Conservation (phyloP, 1,139 yeast genomes). For the Ogataea hybrid region DNA sequence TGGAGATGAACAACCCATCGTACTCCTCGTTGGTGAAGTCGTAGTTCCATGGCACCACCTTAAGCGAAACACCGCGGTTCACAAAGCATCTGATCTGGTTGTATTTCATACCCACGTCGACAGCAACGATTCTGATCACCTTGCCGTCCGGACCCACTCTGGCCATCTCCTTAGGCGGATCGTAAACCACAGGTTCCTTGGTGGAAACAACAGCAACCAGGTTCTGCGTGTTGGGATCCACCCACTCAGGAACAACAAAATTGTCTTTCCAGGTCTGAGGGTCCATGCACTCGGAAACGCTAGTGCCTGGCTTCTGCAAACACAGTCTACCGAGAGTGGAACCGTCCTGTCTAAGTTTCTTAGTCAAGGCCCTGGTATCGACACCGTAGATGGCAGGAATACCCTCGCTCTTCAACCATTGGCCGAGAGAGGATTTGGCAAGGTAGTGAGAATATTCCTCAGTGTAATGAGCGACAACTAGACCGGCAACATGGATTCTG, state of each 20-base stretch:
- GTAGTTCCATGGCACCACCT: constrained; percentile 95
- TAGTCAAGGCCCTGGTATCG: constrained; percentile 94
- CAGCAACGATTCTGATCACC: constrained; percentile 76
- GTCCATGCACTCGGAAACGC: constrained; percentile 41
- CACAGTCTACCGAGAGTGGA: constrained; percentile 84
- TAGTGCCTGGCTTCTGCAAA: constrained; percentile 49
- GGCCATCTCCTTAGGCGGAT: constrained; percentile 56
- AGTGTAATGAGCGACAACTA: constrained; percentile 95
- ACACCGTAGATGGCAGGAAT: constrained; percentile 98
- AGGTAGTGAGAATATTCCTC: constrained; percentile 93
- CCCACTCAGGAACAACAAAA: constrained; percentile 83
- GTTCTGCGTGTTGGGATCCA: constrained; percentile 88
- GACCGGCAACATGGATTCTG: constrained; percentile 93
- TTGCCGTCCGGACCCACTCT: constrained; percentile 68
- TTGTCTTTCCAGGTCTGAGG: constrained; percentile 52
- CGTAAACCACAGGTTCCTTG: constrained; percentile 70
- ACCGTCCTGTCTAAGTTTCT: constrained; percentile 88
- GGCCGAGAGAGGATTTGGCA: constrained; percentile 88
- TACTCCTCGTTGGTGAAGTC: constrained; percentile 75
- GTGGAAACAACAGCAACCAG: constrained; percentile 89
- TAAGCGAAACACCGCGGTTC: constrained; percentile 91
- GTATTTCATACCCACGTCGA: constrained; percentile 98
- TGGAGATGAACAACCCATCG: constrained; percentile 94
- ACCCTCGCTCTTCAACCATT: constrained; percentile 89
- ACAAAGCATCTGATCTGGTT: constrained; percentile 98